Evolutionary conservation across 1,284 basidiomycete species (phyloP).

Genomic region (Malassezia brasiliensis): DNA sequence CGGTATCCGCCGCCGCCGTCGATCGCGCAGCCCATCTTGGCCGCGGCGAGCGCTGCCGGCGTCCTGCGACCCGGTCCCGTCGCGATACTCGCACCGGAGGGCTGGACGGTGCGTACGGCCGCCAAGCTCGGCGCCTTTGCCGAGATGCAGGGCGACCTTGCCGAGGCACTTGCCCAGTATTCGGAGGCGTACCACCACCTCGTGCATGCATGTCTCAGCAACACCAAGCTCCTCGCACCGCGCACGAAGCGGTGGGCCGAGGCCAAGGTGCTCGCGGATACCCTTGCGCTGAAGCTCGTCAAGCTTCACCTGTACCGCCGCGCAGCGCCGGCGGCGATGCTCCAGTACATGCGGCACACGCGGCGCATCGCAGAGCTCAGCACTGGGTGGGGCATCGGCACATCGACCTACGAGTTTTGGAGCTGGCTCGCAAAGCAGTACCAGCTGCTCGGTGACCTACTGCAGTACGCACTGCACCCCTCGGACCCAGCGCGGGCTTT

Average conservation of each 20-base stretch:
- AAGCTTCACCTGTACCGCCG: constrained; percentile 72
- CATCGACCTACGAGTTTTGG: constrained; percentile 93
- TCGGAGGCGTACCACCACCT: constrained; percentile 21
- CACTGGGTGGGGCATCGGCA: constrained; percentile 89
- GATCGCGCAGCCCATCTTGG: constrained; percentile 31
- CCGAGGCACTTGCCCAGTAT: constrained; percentile 46
- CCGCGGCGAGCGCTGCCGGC: constrained; percentile 17
- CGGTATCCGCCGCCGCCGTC: constrained; percentile 52
- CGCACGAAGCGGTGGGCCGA: constrained; percentile 96
- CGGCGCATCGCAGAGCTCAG: constrained; percentile 77
- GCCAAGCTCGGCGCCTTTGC: constrained; percentile 95
- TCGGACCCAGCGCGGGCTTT: background rate
- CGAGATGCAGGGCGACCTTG: constrained; percentile 85
- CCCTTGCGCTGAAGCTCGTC: constrained; percentile 30
- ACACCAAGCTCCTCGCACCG: constrained; percentile 71
- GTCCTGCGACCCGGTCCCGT: constrained; percentile 15
- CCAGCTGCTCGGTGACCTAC: constrained; percentile 31
- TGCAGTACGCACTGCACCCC: constrained; percentile 21
- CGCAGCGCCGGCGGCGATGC: constrained; percentile 57
- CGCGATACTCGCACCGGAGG: constrained; percentile 60
- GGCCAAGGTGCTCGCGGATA: constrained; percentile 84
- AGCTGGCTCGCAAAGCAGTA: constrained; percentile 83
- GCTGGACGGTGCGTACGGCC: constrained; percentile 91
- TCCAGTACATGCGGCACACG: constrained; percentile 72
- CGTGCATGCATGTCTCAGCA: constrained; percentile 50